Evolutionary conservation across 129 eudicot genomes (phyloP).

Genomic region (Daucus carota): DNA sequence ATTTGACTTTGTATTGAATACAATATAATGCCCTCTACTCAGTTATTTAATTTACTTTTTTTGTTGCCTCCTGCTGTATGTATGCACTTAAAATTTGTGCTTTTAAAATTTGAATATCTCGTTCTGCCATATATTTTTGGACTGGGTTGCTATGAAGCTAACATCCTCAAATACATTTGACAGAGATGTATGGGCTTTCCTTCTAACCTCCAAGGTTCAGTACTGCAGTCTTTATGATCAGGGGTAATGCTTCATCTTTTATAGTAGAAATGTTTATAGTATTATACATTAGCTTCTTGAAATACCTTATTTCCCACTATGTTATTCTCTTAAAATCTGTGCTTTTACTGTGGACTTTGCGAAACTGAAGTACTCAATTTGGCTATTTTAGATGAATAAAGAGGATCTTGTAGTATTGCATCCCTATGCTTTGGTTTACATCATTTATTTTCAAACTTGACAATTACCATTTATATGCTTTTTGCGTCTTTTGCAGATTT

Average conservation of each 20-base stretch:
- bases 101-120: background rate
- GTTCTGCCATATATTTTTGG: background rate
- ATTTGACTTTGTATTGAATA: background rate
- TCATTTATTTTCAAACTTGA: background rate
- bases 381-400: background rate
- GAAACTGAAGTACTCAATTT: background rate
- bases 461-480: background rate
- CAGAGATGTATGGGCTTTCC: conserved; percentile 97
- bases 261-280: background rate
- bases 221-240: conserved; percentile 95
- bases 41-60: background rate
- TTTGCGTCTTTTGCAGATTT: background rate
- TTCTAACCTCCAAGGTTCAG: conserved; percentile 73
- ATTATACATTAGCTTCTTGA: background rate
- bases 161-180: conserved; percentile 15
- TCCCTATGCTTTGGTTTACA: background rate
- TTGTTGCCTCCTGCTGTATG: background rate
- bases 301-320: background rate
- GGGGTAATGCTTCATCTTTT: conserved; percentile 46
- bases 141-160: too few relatives aligned
- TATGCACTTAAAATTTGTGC: background rate
- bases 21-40: background rate
- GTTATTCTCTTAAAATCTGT: background rate
- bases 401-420: background rate
- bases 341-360: background rate